Evolutionary conservation across 495 filamentous ascomycete species (phyloP), one percentile per base, ranked within the genome.

Genomic region (Penicillium malachiteum): DNA sequence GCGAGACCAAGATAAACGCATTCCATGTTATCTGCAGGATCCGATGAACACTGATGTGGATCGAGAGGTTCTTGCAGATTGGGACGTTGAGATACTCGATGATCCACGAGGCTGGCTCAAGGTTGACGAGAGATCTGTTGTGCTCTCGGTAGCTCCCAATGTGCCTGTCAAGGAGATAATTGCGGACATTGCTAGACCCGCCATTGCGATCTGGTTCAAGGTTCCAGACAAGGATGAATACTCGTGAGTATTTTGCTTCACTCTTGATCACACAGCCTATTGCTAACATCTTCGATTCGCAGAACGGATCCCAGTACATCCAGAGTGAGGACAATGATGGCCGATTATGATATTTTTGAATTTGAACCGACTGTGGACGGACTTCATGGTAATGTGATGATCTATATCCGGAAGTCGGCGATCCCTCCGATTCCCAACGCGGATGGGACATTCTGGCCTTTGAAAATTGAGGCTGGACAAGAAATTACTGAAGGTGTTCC

Each of bases 121-220:
- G 50, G 54, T 73, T 5, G 66, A 71, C 39, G 57, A 62, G 13
- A 41, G 45, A 0, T 70, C 71, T 11, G 51, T 71, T 38, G 66
- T 71, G 2, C 55, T 74, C 35, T 65, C 66, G 3, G 58, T 70
- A 0, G 61, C 60, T 31, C 71, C 68, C 2, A 67, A 74, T 51
- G 56, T 74, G 0, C 68, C 69, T 1, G 68, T 74, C 0, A 66
- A 65, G 44, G 70, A 74, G 50, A 64, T 74, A 7, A 53, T 74
- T 5, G 68, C 66, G 34, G 71, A 74, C 56, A 52, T 61, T 12
- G 55, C 59, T 7, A 64, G 65, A 55, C 71, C 71, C 0, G 68
- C 62, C 0, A 65, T 59, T 9, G 66, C 71, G 64, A 56, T 74
- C 9, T 74, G 71, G 66, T 63, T 72, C 55, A 64, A 55, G 9